phyloP scores from a whole-genome alignment of 139 green algal genomes.

The Tetradesmus obliquus region DNA sequence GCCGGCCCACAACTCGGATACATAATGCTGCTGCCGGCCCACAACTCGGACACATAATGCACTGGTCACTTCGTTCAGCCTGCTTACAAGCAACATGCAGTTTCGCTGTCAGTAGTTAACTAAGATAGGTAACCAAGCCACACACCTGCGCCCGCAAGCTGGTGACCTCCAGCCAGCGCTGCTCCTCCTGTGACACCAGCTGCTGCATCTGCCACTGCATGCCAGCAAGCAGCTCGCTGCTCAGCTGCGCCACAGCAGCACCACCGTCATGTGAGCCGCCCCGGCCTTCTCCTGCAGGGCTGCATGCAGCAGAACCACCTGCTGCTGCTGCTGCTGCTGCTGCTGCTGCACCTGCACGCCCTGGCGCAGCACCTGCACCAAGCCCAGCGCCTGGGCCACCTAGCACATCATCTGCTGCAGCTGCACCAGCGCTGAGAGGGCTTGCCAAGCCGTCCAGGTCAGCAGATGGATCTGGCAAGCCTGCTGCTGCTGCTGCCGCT shows the following conservation, averaged over 20 bases:
- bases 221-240: constrained; percentile 15
- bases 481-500: constrained; percentile 36
- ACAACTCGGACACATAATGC: too few relatives aligned
- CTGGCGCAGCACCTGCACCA: background rate
- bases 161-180: constrained; percentile 20
- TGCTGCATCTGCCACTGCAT: constrained; percentile 47
- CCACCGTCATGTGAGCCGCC: background rate
- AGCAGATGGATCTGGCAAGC: constrained; percentile 26
- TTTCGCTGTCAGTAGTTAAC: background rate
- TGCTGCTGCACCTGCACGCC: background rate
- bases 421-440: background rate
- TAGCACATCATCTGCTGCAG: background rate
- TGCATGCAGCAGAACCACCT: background rate
- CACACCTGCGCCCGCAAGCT: constrained; percentile 9
- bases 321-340: background rate
- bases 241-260: background rate
- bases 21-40: too few relatives aligned
- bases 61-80: too few relatives aligned
- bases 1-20: too few relatives aligned
- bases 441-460: background rate
- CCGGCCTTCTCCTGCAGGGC: background rate
- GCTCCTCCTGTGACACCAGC: constrained; percentile 35
- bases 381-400: background rate
- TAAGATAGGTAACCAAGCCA: too few relatives aligned
- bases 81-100: too few relatives aligned